Percentiles rank a stretch among this genome's conserved stretches.
These are phyloP conservation scores for Castanea mollissima DNA, from an alignment of 306 rosid genomes.

Conservation along the genomic window DNA sequence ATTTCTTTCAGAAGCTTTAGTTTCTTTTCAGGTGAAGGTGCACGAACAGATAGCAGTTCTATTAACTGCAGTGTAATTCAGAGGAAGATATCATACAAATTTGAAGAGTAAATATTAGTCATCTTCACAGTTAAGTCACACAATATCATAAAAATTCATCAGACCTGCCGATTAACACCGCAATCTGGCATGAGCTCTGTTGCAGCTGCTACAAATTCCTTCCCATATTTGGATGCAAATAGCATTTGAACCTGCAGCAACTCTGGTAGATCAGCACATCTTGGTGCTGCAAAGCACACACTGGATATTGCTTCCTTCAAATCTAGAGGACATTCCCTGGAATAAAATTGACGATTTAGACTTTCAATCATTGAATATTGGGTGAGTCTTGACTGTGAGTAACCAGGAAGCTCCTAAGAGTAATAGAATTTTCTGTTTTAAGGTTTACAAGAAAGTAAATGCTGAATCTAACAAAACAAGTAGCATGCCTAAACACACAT, in stretches of 20 bases:
- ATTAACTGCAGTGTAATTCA: slow-evolving; percentile 58
- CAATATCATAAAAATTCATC: slow-evolving; percentile 17
- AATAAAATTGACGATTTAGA: neutral
- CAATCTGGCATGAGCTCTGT: slow-evolving; percentile 91
- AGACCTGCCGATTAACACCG: slow-evolving; percentile 98
- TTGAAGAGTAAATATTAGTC: slow-evolving; percentile 5
- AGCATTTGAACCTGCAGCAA: slow-evolving; percentile 83
- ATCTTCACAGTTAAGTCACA: neutral
- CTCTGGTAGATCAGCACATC: slow-evolving; percentile 92
- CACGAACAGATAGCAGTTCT: slow-evolving; percentile 82
- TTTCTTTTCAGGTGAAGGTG: slow-evolving; percentile 90
- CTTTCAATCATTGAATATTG: neutral
- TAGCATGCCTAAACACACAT: neutral
- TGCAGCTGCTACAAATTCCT: slow-evolving; percentile 78
- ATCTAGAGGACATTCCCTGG: slow-evolving; percentile 90
- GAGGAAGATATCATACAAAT: slow-evolving; percentile 10
- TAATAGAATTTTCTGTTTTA: neutral
- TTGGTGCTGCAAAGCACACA: slow-evolving; percentile 92
- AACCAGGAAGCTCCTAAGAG: neutral
- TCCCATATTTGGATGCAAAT: slow-evolving; percentile 83
- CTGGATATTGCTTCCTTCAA: slow-evolving; percentile 97
- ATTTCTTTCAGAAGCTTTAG: slow-evolving; percentile 86
- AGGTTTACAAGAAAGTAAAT: neutral
- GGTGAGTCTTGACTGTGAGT: neutral
- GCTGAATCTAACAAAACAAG: slow-evolving; percentile 2